Conservation (phyloP, 2,329 filamentous ascomycete genomes). For the Fusarium sp. region DNA sequence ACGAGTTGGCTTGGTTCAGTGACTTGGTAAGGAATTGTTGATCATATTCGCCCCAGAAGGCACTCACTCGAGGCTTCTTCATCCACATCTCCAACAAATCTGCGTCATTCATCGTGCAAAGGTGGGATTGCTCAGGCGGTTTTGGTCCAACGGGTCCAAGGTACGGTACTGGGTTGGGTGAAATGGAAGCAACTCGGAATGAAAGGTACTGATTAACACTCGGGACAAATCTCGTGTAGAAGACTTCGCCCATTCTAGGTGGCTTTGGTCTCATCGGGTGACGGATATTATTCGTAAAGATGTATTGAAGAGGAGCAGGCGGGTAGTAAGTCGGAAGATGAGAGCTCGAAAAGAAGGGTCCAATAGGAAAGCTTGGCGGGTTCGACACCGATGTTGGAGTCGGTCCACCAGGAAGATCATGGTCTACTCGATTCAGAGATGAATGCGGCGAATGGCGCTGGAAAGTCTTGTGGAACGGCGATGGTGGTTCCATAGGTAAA, state of each 20-base stretch:
- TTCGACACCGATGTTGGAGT: conserved; percentile 47
- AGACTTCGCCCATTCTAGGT: conserved; percentile 86
- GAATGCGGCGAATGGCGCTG: conserved; percentile 43
- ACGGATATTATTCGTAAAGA: conserved; percentile 77
- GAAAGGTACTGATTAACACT: conserved; percentile 85
- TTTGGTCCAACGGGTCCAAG: conserved; percentile 63
- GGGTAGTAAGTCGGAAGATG: conserved; percentile 93
- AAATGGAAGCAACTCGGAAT: conserved; percentile 83
- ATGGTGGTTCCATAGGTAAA: conserved; percentile 44
- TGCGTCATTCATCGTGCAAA: conserved; percentile 60
- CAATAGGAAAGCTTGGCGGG: conserved; percentile 56
- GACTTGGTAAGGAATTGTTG: conserved; percentile 72
- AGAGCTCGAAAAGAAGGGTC: conserved; percentile 82
- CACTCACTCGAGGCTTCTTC: conserved; percentile 81
- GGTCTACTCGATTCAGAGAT: conserved; percentile 39
- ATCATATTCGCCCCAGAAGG: conserved; percentile 82
- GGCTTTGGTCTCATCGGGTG: conserved; percentile 91
- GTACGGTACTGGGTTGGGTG: conserved; percentile 69
- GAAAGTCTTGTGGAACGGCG: conserved; percentile 31
- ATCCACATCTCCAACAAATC: conserved; percentile 85
- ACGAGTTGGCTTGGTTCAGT: conserved; percentile 76
- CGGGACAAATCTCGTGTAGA: conserved; percentile 89
- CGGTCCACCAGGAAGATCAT: conserved; percentile 52
- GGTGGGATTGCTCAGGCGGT: conserved; percentile 52
- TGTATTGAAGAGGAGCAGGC: conserved; percentile 82